Evolutionary conservation across 2,329 filamentous ascomycete genomes (phyloP).

Genomic region (Hypoxylon sp.): DNA sequence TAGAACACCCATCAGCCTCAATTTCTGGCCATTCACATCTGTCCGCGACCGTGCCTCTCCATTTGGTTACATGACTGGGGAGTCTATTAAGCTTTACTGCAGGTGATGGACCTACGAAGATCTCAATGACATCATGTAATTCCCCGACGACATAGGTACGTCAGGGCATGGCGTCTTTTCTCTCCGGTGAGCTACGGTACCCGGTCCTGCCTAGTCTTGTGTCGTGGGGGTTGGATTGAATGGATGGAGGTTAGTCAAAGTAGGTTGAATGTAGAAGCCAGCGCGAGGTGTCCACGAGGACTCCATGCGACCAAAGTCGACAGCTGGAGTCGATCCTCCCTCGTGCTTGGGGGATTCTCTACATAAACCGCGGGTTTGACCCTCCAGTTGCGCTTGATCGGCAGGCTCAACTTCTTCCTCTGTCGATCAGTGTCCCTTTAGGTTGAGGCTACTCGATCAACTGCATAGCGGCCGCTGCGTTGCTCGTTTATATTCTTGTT

Average conservation of each 20-base stretch:
- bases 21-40: slow-evolving; percentile 17
- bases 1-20: slow-evolving; percentile 35
- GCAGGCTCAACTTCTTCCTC: slow-evolving; percentile 18
- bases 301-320: slow-evolving; percentile 15
- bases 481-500: slow-evolving; percentile 19
- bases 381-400: slow-evolving; percentile 32
- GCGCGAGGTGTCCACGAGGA: slow-evolving; percentile 8
- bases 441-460: slow-evolving; percentile 9
- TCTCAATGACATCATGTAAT: slow-evolving; percentile 42
- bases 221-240: slow-evolving; percentile 30
- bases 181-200: slow-evolving; percentile 10
- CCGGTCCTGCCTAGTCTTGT: slow-evolving; percentile 7
- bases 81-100: slow-evolving; percentile 2
- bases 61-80: neutral
- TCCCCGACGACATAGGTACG: slow-evolving; percentile 30
- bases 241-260: slow-evolving; percentile 5
- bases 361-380: slow-evolving; percentile 36
- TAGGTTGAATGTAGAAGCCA: neutral
- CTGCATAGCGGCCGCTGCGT: slow-evolving; percentile 7
- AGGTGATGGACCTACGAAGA: slow-evolving; percentile 11
- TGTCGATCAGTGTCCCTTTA: slow-evolving; percentile 27
- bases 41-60: neutral
- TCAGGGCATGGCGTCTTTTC: slow-evolving; percentile 18
- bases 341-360: slow-evolving; percentile 26
- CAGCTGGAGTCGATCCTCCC: slow-evolving; percentile 3